These are phyloP conservation scores for Penicillium fimorum DNA, from an alignment of 495 filamentous ascomycete species.

Conservation along the genomic window DNA sequence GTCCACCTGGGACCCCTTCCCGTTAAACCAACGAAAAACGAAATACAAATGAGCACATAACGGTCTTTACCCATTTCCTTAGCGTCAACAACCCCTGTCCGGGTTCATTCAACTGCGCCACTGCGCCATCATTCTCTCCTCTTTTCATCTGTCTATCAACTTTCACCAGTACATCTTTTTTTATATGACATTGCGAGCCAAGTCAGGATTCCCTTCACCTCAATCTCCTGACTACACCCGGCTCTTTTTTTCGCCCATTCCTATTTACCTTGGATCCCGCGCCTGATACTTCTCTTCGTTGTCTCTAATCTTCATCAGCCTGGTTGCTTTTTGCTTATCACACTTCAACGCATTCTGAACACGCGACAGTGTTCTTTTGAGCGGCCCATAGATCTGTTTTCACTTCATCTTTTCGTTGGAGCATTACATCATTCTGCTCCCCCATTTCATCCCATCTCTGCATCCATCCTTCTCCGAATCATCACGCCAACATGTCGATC, in stretches of 20 bases:
- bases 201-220: conserved; percentile 15
- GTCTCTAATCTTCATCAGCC: conserved; percentile 42
- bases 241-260: conserved; percentile 23
- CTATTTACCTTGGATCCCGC: conserved; percentile 30
- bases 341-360: conserved; percentile 39
- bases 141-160: conserved; percentile 59
- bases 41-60: conserved; percentile 68
- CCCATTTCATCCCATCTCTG: conserved; percentile 11
- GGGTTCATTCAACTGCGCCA: conserved; percentile 45
- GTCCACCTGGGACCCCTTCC: conserved; percentile 42
- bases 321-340: conserved; percentile 36
- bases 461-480: conserved; percentile 37
- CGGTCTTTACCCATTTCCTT: conserved; percentile 56
- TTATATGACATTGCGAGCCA: conserved; percentile 65
- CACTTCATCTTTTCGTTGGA: conserved; percentile 21
- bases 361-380: conserved; percentile 28
- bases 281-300: conserved; percentile 36
- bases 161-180: conserved; percentile 49
- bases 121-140: conserved; percentile 43
- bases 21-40: conserved; percentile 34
- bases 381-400: conserved; percentile 31
- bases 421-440: conserved; percentile 10
- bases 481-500: conserved; percentile 35
- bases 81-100: conserved; percentile 44
- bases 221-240: conserved; percentile 18